phyloP scores from a whole-genome alignment of 495 filamentous ascomycete species.

The Tuber magnatum region DNA sequence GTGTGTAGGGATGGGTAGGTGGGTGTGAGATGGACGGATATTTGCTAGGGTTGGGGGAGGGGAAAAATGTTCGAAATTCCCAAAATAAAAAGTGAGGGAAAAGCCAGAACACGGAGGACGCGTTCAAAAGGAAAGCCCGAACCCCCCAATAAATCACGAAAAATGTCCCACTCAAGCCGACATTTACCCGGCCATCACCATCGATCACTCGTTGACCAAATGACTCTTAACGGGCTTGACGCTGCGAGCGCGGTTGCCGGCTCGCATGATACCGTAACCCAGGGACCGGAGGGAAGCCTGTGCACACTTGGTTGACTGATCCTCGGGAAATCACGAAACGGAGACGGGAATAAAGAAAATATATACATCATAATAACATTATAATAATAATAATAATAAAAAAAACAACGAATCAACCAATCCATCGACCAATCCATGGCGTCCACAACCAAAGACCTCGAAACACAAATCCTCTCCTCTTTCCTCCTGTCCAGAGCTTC shows the following conservation, averaged over 20 bases:
- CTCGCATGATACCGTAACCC: too few relatives aligned
- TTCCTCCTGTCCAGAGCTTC: slow-evolving; percentile 71
- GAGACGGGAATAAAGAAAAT: background rate
- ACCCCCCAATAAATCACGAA: background rate
- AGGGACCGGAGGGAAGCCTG: too few relatives aligned
- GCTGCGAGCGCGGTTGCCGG: too few relatives aligned
- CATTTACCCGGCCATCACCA: background rate
- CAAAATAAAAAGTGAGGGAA: slow-evolving; percentile 2
- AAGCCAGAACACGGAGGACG: slow-evolving; percentile 1
- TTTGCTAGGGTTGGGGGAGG: background rate
- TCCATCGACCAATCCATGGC: slow-evolving; percentile 15
- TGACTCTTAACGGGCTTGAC: background rate
- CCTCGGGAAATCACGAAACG: background rate
- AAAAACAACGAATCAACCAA: background rate
- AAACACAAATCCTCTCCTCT: slow-evolving; percentile 66
- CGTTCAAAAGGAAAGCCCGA: background rate
- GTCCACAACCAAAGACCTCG: slow-evolving; percentile 19
- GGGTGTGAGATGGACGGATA: background rate
- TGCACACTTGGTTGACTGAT: background rate
- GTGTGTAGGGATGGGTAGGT: background rate
- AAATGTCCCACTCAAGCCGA: background rate
- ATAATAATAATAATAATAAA: too few relatives aligned
- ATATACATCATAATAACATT: too few relatives aligned
- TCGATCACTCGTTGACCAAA: background rate
- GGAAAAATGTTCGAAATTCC: background rate